Base-by-base conservation (phyloP, 163 green algal genomes). In the Volvox carteri region DNA sequence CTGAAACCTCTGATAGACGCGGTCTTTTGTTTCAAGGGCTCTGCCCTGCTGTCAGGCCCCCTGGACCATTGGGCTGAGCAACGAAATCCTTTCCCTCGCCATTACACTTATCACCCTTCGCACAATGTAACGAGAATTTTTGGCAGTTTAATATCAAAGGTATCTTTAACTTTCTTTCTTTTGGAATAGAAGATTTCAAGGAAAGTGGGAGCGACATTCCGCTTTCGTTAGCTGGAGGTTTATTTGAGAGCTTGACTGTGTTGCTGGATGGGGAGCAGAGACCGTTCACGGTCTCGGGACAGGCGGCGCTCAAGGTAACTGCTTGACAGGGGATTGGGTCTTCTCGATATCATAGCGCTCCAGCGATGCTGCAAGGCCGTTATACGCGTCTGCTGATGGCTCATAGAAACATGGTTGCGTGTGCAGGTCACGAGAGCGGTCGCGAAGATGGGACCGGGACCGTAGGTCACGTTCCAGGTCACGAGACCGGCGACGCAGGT, bases 401-500 rank as follows among this genome's bases (percentile, higher is more conserved):
- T n/a, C n/a, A n/a, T n/a, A n/a, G n/a, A n/a, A n/a, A n/a, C n/a
- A n/a, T n/a, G n/a, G n/a, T n/a, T 75, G 4, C 12, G 5, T 30
- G 21, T 67, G 75, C 48, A 88, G 83, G 67, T 88, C 83, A 25
- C 52, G 83, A 25, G 83, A 88, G 28, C 54, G 83, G 50, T 88
- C 83, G 0, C 52, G 83, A 60, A 50, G 83, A 30, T 88, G 68
- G 67, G 83, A 88, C 35, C 67, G 83, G 23, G 80, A 87, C 30
- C 80, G 80, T 3, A 73, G 81, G 16, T 87, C 81, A 14, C 67
- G 83, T 16, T 81, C 70, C 23, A 35, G 83, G 28, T 78, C 65
- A 72, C 42, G 80, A 30, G 80, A 87, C 18, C 62, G 33, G 2
- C 42, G 80, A 35, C 80, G 80, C 33, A 87, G 80, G 80, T 87